Evolutionary conservation across 352 stramenopile genomes (phyloP), one percentile per base, ranked within the genome.

Genomic region (Phytophthora tentaculata): DNA sequence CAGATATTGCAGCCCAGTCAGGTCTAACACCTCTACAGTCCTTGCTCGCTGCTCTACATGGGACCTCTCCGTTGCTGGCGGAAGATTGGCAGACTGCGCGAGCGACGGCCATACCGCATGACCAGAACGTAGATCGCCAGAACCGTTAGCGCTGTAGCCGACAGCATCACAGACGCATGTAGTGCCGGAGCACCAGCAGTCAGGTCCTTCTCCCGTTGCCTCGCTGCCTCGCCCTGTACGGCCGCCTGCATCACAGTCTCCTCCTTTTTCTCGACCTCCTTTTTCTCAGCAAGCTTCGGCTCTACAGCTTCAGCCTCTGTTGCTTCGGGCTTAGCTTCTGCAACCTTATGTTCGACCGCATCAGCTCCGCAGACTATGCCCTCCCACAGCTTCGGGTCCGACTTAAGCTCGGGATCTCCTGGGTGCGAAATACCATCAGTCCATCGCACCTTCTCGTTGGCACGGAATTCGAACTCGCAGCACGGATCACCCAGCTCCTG

Each of bases 401-500:
- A 50, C 44, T 49, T 79, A 23, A 58, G 23, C 29, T 28, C 32
- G 3, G 67, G 24, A 59, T 79, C 64, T 43, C 72, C 72, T 0
- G 72, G 72, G 29, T 79, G 67, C 9, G 68, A 78, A 20, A 80
- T 26, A 20, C 73, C 73, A 23, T 69, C 29, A 22, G 67, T 70
- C 71, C 71, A 79, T 12, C 47, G 71, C 54, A 70, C 67, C 17
- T 61, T 48, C 62, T 66, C 52, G 45, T 73, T 56, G 26, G 48
- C 59, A 23, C 71, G 35, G 57, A 57, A 53, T 39, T 73, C 67
- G 74, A 84, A 96, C 39, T 76, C 62, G 70, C 89, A 96, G 73
- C 83, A 86, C 8, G 66, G 66, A 29, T 73, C 66, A 3, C 66
- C 66, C 41, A 73, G 8, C 53, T 73, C 66, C 66, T 73, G 66